These are phyloP conservation scores for Ciborinia camelliae DNA, from an alignment of 2,329 filamentous ascomycete genomes.

Conservation along the genomic window DNA sequence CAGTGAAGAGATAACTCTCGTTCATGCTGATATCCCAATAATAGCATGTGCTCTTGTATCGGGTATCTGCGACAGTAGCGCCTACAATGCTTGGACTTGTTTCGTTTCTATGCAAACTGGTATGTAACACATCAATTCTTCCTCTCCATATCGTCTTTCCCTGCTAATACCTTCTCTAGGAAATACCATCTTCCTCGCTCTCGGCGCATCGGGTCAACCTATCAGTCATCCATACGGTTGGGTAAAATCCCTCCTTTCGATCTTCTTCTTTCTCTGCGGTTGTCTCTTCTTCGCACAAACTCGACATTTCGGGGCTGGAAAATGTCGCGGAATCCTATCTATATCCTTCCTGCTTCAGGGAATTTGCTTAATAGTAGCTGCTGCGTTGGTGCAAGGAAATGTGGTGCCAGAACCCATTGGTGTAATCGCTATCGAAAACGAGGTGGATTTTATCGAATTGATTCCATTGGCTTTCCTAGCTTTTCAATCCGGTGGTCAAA, in stretches of 20 bases:
- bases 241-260: constrained; percentile 52
- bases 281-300: constrained; percentile 46
- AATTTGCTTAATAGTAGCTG: constrained; percentile 50
- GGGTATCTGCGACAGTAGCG: constrained; percentile 46
- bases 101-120: constrained; percentile 54
- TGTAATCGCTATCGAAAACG: constrained; percentile 29
- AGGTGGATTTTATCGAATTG: constrained; percentile 43
- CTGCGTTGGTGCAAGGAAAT: constrained; percentile 48
- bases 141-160: not conserved
- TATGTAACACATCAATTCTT: constrained; percentile 28
- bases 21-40: constrained; percentile 39
- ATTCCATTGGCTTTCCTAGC: constrained; percentile 48
- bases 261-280: constrained; percentile 51
- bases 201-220: constrained; percentile 54
- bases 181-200: constrained; percentile 61
- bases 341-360: constrained; percentile 52
- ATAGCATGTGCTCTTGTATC: constrained; percentile 46
- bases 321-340: constrained; percentile 44
- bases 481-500: constrained; percentile 76
- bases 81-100: constrained; percentile 47
- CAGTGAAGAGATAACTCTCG: constrained; percentile 33
- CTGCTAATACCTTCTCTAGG: constrained; percentile 38
- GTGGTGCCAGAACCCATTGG: constrained; percentile 46
- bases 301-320: constrained; percentile 28
- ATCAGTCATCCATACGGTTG: constrained; percentile 49